Evolutionary conservation across 2,329 filamentous ascomycete genomes (phyloP), one percentile per base, ranked within the genome.

Genomic region (Fusarium agapanthi): DNA sequence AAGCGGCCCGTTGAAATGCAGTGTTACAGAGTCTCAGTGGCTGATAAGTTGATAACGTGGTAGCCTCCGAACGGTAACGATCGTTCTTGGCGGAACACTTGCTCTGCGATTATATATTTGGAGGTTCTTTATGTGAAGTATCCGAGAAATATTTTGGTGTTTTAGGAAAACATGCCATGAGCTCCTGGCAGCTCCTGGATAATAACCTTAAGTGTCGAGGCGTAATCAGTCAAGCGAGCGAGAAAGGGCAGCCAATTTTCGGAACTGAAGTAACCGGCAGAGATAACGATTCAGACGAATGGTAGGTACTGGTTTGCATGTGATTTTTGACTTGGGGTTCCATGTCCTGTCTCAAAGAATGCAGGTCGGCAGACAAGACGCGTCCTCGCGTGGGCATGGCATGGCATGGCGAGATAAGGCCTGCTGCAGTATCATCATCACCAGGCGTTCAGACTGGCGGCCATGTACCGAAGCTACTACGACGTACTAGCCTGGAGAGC

Each of bases 371-470:
- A 61, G 48, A 54, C 56, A 48, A 59, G 54, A 38, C 54, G 26
- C 50, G 47, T 59, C 51, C 63, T 65, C 20, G 53, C 38, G 50
- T 51, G 54, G 57, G 53, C 63, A 71, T 70, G 73, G 51, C 53
- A 61, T 63, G 61, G 57, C 64, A 69, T 73, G 71, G 48, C 53
- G 61, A 77, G 75, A 77, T 77, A 77, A 77, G 75, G 48, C 54
- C 54, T 66, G 45, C 64, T 65, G 43, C 64, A 62, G 50, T 34
- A 34, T 34, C 51, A 61, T 64, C 51, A 61, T 66, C 59, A 59
- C 40, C 65, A 48, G 50, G 61, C 51, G 41, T 67, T 56, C 51
- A 66, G 54, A 43, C n/a, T 24, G 53, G 24, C 37, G 59, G 59
- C 56, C 69, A 75, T 73, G 59, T 69, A 58, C 69, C 70, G 65